phyloP scores from a whole-genome alignment of 768 basidiomycete species.

The Ramaria rubella region DNA sequence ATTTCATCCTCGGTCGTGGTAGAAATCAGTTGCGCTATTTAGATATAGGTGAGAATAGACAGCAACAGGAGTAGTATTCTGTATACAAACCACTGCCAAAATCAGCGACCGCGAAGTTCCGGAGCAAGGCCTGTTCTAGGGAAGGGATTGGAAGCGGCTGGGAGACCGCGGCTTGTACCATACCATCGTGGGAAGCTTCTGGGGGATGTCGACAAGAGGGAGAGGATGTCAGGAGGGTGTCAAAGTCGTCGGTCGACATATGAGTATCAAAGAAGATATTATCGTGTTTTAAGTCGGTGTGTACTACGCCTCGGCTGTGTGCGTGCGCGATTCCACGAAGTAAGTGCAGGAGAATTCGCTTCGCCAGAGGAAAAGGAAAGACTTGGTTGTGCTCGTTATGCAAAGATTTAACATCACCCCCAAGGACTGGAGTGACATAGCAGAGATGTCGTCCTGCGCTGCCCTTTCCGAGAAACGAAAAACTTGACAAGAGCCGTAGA shows the following conservation, averaged over 20 bases:
- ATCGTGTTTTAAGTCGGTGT: slow-evolving; percentile 1
- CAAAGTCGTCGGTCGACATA: background rate
- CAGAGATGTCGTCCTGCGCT: slow-evolving; percentile 4
- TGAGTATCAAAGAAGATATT: background rate
- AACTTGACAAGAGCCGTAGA: slow-evolving; percentile 2
- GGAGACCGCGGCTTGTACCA: background rate
- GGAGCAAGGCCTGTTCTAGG: background rate
- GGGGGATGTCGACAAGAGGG: slow-evolving; percentile 4
- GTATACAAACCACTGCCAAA: slow-evolving; percentile 10
- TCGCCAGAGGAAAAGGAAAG: slow-evolving; percentile 1
- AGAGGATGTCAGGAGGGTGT: background rate
- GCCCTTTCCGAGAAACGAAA: background rate
- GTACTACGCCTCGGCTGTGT: slow-evolving; percentile 6
- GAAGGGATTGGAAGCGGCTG: slow-evolving; percentile 7
- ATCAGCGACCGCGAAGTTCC: slow-evolving; percentile 6
- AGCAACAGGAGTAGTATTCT: background rate
- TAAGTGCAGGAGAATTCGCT: slow-evolving; percentile 8
- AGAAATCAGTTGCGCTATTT: background rate
- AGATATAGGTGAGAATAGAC: background rate
- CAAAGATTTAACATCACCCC: slow-evolving; percentile 9
- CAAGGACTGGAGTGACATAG: slow-evolving; percentile 8
- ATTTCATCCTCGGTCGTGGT: background rate
- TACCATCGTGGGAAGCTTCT: background rate
- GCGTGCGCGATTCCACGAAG: slow-evolving; percentile 5
- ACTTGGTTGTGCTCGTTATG: background rate